phyloP scores from a whole-genome alignment of 2,329 filamentous ascomycete genomes.

The Grosmannia penicillata region DNA sequence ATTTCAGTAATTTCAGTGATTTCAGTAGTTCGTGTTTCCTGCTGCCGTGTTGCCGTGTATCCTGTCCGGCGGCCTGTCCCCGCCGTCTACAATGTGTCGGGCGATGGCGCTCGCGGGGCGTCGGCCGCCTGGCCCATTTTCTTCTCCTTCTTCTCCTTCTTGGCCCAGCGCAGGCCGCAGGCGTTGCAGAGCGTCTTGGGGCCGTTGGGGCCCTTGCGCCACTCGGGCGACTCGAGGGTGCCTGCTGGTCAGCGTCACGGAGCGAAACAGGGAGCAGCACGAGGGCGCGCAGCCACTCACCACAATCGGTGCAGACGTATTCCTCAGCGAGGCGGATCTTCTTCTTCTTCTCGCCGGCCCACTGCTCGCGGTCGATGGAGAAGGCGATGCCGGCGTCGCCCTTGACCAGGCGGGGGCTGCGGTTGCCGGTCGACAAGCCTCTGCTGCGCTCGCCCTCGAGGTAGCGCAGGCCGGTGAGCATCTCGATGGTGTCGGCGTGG shows the following conservation, averaged over 20 bases:
- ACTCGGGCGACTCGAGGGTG: conserved; percentile 85
- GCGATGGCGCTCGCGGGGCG: too few relatives aligned
- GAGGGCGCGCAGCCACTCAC: conserved; percentile 31
- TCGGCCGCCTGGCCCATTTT: conserved; percentile 11
- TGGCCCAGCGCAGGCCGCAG: conserved; percentile 63
- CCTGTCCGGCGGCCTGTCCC: too few relatives aligned
- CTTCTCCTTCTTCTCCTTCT: conserved; percentile 64
- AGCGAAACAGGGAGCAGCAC: conserved; percentile 1
- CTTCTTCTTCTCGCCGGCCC: conserved; percentile 67
- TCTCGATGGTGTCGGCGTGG: conserved; percentile 79
- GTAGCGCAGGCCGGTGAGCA: conserved; percentile 80
- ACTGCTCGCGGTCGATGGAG: conserved; percentile 59
- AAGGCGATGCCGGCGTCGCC: conserved; percentile 81
- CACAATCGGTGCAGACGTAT: conserved; percentile 92
- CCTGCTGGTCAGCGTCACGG: conserved; percentile 22
- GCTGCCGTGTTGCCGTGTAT: too few relatives aligned
- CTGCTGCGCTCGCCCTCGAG: conserved; percentile 76
- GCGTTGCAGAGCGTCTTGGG: conserved; percentile 95
- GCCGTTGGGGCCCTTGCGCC: conserved; percentile 84
- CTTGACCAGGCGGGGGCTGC: conserved; percentile 65
- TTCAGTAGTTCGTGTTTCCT: too few relatives aligned
- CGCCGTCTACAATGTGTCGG: too few relatives aligned
- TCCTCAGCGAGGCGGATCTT: conserved; percentile 74
- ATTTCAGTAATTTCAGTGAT: too few relatives aligned
- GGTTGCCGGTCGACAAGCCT: conserved; percentile 76